Base-by-base conservation (phyloP, 1,139 yeast genomes). In the Pichiaceae sp. region DNA sequence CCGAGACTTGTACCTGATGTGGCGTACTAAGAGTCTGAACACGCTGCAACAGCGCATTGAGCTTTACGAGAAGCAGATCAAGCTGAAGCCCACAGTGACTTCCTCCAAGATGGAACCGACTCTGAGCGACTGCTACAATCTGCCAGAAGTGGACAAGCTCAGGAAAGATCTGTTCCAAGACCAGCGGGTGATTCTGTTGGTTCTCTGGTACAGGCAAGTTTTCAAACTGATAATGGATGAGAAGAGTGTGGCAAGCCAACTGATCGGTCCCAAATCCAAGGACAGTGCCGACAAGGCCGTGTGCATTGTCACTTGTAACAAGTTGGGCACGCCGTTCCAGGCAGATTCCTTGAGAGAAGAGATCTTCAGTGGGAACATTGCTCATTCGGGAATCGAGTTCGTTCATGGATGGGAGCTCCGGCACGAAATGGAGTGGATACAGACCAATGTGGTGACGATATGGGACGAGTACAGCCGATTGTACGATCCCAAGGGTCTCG, bases 351-450 rank as follows among this genome's bases (percentile, higher is more conserved):
- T 30, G 3, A 25, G 42, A 21, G 24, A 40, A n/a, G 36, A 37
- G 20, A n/a, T 49, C 3, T 27, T 45, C 3, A 42, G 46, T 29
- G 42, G 41, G 14, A 47, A 52, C 18, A 43, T 49, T 17, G 38
- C 48, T 11, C 46, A 51, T 7, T 43, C 56, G 2, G 42, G 47
- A 17, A 43, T 53, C 9, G 59, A 53, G 40, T 46, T 52, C 27
- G 42, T 51, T 17, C 56, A 53, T 37, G 59, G 59, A 2, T 56
- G 60, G 61, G 49, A 53, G 33, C 25, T 52, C 16, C 35, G 53
- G 12, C 54, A 53, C 39, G 57, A 53, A 30, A 49, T 52, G 31
- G 48, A 50, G 11, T 30, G 43, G 3, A 33, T 38, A 36, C 53
- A 49, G 35, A 45, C 50, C 8, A 56, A 54, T 36, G 42, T 51